Conservation (phyloP, 169 alveolate genomes). For the Eimeria acervulina region DNA sequence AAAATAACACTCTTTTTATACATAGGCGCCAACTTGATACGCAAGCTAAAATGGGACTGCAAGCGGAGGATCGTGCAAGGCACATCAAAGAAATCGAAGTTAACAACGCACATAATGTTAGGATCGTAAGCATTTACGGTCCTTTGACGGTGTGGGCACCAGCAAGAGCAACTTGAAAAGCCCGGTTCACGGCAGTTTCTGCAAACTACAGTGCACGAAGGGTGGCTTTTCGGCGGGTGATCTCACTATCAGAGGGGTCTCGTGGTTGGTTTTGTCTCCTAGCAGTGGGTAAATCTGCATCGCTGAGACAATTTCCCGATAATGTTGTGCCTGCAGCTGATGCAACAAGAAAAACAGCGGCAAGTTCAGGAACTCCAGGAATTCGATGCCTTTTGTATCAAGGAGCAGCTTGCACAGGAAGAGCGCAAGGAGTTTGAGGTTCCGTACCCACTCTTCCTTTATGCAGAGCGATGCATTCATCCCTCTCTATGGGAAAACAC, state of each 20-base stretch:
- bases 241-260: neutral
- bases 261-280: neutral
- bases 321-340: constrained; percentile 30
- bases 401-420: constrained; percentile 48
- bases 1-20: neutral
- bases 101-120: constrained; percentile 27
- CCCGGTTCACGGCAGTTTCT: neutral
- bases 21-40: constrained; percentile 46
- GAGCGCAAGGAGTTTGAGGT: constrained; percentile 65
- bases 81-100: constrained; percentile 17
- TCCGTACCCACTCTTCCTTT: neutral
- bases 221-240: neutral
- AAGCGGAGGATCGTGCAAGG: constrained; percentile 59
- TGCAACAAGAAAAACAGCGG: constrained; percentile 56
- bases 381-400: constrained; percentile 35
- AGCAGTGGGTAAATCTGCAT: neutral
- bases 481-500: neutral
- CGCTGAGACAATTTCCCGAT: neutral
- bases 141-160: neutral
- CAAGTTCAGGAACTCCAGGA: constrained; percentile 37
- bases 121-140: constrained; percentile 7
- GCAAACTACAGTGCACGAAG: neutral
- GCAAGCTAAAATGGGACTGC: constrained; percentile 40
- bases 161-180: neutral
- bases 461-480: neutral